Evolutionary conservation across 2,329 filamentous ascomycete genomes (phyloP).

Genomic region (Cytospora schulzeri): DNA sequence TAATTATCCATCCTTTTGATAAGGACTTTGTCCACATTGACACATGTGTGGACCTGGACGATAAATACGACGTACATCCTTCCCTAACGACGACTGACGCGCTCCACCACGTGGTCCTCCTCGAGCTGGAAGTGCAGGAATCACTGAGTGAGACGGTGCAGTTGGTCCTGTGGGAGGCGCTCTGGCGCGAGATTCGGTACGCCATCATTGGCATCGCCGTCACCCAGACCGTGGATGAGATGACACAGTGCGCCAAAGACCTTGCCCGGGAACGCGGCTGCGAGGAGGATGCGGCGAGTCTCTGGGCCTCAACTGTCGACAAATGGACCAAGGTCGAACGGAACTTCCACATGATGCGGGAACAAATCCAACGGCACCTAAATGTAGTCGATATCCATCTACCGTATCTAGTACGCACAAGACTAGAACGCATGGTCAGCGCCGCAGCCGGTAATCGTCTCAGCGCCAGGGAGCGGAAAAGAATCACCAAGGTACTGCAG

Average conservation of each 20-base stretch:
- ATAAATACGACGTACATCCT: slow-evolving; percentile 36
- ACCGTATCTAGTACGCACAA: slow-evolving; percentile 27
- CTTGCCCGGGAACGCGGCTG: slow-evolving; percentile 10
- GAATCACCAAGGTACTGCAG: slow-evolving; percentile 14
- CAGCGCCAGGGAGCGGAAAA: slow-evolving; percentile 10
- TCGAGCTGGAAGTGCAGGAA: slow-evolving; percentile 31
- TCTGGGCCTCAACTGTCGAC: slow-evolving; percentile 29
- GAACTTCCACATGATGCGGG: slow-evolving; percentile 31
- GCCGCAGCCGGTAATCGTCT: slow-evolving; percentile 4
- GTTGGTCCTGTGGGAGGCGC: slow-evolving; percentile 34
- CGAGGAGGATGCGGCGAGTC: background rate
- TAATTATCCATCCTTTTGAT: slow-evolving; percentile 34
- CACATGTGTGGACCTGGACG: slow-evolving; percentile 33
- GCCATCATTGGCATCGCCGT: slow-evolving; percentile 33
- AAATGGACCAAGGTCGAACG: slow-evolving; percentile 31
- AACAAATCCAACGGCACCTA: slow-evolving; percentile 34
- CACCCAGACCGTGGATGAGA: slow-evolving; percentile 25
- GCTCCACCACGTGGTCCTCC: slow-evolving; percentile 34
- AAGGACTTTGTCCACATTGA: slow-evolving; percentile 31
- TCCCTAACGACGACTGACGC: slow-evolving; percentile 35
- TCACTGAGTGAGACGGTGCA: slow-evolving; percentile 32
- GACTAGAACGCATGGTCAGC: slow-evolving; percentile 24
- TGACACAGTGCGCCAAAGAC: slow-evolving; percentile 26
- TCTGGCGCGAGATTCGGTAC: slow-evolving; percentile 35
- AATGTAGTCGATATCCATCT: slow-evolving; percentile 32